Evolutionary conservation across 2,329 filamentous ascomycete genomes (phyloP).

Genomic region (Cryphonectria radicalis): DNA sequence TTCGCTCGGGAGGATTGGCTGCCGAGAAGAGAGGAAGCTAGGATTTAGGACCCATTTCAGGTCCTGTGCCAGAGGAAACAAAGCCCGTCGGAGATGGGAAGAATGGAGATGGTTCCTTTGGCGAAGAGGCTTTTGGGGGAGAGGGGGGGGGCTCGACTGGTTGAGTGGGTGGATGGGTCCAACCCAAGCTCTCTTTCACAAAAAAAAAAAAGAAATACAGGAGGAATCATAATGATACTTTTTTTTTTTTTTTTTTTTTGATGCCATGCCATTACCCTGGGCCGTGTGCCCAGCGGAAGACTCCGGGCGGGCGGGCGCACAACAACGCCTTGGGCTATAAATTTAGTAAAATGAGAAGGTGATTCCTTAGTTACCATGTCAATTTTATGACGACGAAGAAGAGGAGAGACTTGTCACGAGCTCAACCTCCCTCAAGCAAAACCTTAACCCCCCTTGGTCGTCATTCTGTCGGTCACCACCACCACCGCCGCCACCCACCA

Average conservation of each 20-base stretch:
- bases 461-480: not conserved
- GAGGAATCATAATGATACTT: not conserved
- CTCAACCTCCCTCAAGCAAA: not conserved
- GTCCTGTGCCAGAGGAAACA: not conserved
- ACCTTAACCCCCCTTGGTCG: not conserved
- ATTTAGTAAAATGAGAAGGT: not conserved
- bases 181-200: not conserved
- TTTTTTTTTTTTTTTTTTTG: not conserved
- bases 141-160: no score
- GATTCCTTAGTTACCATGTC: not conserved
- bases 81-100: not conserved
- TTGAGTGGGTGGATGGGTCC: not conserved
- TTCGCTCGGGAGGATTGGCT: not conserved
- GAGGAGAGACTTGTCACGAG: not conserved
- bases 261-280: not conserved
- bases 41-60: not conserved
- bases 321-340: not conserved
- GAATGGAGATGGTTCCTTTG: not conserved
- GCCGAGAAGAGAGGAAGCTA: not conserved
- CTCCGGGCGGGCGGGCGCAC: not conserved
- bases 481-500: no score
- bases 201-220: not conserved
- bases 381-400: not conserved
- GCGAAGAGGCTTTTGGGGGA: no score
- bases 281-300: not conserved